Percentiles rank a stretch among this genome's conserved stretches.
Conservation (phyloP, 176 grass and related monocot species). For the sorghum (Sorghum bicolor) region Sorghum_bicolor_NCBIv3 NC_012872.2:50293001-50293500, state of each 20-base stretch:
- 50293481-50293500: conserved; percentile 39
- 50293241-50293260: conserved; percentile 47
- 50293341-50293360: conserved; percentile 73
- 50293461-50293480: conserved; percentile 40
- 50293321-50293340: conserved; percentile 83
- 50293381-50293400: conserved; percentile 52
- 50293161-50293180: conserved; percentile 72
- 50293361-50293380: conserved; percentile 78
- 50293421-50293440: conserved; percentile 19
- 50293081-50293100: conserved; percentile 68
- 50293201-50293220: conserved; percentile 72
- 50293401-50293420: background rate
- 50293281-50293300: conserved; percentile 62
- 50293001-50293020: conserved; percentile 73
- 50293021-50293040: conserved; percentile 41
- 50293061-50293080: conserved; percentile 67
- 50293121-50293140: conserved; percentile 64
- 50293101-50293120: conserved; percentile 60
- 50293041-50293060: conserved; percentile 61
- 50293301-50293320: conserved; percentile 62
- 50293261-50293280: conserved; percentile 69
- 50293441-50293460: conserved; percentile 38
- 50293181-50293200: conserved; percentile 70
- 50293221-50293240: conserved; percentile 47
- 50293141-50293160: conserved; percentile 78